A percentile compares a stretch with the other conserved stretches of the same genome.
These are phyloP conservation scores for Graphilbum fragrans DNA, from an alignment of 2,329 filamentous ascomycete species.

Conservation along the genomic window DNA sequence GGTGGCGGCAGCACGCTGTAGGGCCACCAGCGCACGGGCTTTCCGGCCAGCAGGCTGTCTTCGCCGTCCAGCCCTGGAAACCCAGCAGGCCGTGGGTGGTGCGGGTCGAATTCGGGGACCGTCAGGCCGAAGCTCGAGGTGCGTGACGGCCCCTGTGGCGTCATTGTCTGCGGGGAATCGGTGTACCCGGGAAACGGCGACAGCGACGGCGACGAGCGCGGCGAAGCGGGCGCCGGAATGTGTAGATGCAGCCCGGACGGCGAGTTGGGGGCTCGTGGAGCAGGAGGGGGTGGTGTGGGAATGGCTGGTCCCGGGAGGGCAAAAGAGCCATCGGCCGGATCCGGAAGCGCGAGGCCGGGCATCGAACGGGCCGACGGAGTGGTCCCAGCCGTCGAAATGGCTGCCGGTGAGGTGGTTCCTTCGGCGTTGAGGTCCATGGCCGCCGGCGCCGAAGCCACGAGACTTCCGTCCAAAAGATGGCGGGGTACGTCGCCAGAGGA, in stretches of 20 bases:
- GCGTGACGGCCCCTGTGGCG: slow-evolving; percentile 22
- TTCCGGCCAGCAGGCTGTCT: slow-evolving; percentile 20
- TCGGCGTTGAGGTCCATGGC: background rate
- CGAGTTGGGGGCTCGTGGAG: background rate
- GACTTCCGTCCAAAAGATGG: background rate
- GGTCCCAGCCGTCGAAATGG: background rate
- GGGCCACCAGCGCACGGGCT: slow-evolving; percentile 67
- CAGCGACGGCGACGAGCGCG: slow-evolving; percentile 33
- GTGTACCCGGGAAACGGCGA: slow-evolving; percentile 59
- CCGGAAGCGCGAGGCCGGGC: background rate
- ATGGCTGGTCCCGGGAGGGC: background rate
- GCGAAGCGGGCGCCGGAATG: slow-evolving; percentile 27
- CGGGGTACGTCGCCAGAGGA: slow-evolving; percentile 31
- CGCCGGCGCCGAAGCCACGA: background rate
- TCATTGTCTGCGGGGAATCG: slow-evolving; percentile 40
- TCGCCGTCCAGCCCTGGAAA: slow-evolving; percentile 30
- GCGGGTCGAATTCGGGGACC: slow-evolving; percentile 30
- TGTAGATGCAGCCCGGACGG: slow-evolving; percentile 24
- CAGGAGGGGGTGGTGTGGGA: background rate
- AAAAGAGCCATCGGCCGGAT: background rate
- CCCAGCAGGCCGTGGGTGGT: slow-evolving; percentile 18
- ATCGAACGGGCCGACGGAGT: background rate
- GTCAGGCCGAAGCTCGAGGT: slow-evolving; percentile 45
- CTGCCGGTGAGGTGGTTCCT: background rate
- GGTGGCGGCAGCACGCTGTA: slow-evolving; percentile 62